Conservation (phyloP, 2,329 filamentous ascomycete species). For the Cladophialophora immunda region DNA sequence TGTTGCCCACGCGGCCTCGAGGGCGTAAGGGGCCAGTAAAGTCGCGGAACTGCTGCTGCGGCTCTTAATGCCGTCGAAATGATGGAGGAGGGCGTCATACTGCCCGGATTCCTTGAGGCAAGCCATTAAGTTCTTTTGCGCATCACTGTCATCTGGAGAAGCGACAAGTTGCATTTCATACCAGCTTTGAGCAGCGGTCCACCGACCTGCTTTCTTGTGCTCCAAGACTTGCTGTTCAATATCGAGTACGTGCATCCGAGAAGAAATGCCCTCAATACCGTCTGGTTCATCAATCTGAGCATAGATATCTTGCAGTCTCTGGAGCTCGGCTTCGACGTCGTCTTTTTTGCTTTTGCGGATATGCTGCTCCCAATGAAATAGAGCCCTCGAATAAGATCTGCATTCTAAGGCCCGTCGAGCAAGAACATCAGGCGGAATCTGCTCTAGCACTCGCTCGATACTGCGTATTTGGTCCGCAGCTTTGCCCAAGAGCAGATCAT, state of each 20-base stretch:
- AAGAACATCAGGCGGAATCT: constrained; percentile 74
- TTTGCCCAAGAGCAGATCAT: constrained; percentile 30
- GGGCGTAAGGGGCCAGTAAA: constrained; percentile 79
- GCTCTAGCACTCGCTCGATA: constrained; percentile 76
- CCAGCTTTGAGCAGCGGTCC: constrained; percentile 96
- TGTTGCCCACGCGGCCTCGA: constrained; percentile 92
- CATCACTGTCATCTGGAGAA: constrained; percentile 76
- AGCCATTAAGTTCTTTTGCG: constrained; percentile 82
- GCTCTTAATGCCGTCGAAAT: constrained; percentile 76
- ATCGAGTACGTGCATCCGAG: constrained; percentile 84
- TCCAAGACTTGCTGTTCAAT: constrained; percentile 93
- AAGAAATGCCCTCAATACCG: constrained; percentile 91
- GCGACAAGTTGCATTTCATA: constrained; percentile 90
- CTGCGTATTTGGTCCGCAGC: constrained; percentile 59
- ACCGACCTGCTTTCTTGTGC: constrained; percentile 90
- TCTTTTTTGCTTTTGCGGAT: constrained; percentile 66
- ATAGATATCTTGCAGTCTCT: constrained; percentile 90
- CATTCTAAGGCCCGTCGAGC: constrained; percentile 91
- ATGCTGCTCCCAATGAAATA: constrained; percentile 95
- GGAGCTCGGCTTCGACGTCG: constrained; percentile 68
- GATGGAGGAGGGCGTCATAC: constrained; percentile 85
- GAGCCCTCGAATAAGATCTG: constrained; percentile 86
- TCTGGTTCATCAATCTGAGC: constrained; percentile 98
- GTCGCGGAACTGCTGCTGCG: constrained; percentile 51
- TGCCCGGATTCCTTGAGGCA: constrained; percentile 97